A percentile compares a stretch with the other conserved stretches of the same genome.
Evolutionary conservation across 352 stramenopile genomes (phyloP).

Genomic region (Globisporangium sylvaticum): DNA sequence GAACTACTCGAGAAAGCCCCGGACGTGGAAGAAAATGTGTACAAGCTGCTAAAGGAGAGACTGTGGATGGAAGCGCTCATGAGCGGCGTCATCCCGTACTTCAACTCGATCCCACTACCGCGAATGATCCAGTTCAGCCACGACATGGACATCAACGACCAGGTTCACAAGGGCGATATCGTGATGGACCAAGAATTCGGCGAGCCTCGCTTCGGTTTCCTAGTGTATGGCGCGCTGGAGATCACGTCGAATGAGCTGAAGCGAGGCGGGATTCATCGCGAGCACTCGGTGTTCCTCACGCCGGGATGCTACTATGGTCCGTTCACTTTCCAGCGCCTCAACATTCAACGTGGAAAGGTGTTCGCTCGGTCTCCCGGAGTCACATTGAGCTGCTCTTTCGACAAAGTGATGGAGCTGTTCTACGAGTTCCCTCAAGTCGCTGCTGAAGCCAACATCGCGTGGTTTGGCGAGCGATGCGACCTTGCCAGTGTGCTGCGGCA

Average conservation of each 20-base stretch:
- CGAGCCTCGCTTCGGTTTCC: constrained; percentile 44
- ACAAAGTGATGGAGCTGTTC: constrained; percentile 44
- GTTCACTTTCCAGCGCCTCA: constrained; percentile 72
- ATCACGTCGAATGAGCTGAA: constrained; percentile 40
- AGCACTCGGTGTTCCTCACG: constrained; percentile 56
- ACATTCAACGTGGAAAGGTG: constrained; percentile 39
- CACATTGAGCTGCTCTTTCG: constrained; percentile 48
- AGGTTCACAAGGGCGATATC: constrained; percentile 51
- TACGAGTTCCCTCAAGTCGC: constrained; percentile 49
- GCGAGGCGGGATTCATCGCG: constrained; percentile 21
- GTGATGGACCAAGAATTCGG: constrained; percentile 42
- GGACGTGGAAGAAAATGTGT: constrained; percentile 44
- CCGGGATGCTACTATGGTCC: constrained; percentile 67
- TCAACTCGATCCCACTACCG: constrained; percentile 45
- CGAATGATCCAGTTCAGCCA: constrained; percentile 58
- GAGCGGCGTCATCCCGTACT: constrained; percentile 72
- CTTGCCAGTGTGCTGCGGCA: constrained; percentile 61
- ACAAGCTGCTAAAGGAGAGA: constrained; percentile 63
- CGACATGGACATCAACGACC: constrained; percentile 61
- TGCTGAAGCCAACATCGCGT: constrained; percentile 69
- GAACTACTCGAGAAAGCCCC: constrained; percentile 52
- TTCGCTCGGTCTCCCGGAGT: constrained; percentile 50
- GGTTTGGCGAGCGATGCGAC: constrained; percentile 66
- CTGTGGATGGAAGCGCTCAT: constrained; percentile 66
- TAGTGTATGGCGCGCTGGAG: constrained; percentile 71